Evolutionary conservation across 1,284 basidiomycete species (phyloP).

Genomic region (Pholiota adiposa): DNA sequence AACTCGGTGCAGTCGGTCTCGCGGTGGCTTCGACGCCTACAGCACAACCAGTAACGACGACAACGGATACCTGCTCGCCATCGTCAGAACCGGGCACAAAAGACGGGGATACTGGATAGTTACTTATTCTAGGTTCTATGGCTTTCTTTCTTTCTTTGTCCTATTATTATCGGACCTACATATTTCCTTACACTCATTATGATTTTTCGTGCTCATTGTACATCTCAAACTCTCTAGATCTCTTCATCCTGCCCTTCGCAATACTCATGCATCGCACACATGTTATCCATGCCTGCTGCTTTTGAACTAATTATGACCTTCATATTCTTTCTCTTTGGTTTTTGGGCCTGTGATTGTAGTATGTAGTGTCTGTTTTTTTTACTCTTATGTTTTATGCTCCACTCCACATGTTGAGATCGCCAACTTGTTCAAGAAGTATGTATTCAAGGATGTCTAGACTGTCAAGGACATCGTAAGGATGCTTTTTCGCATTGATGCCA

Average conservation of each 20-base stretch:
- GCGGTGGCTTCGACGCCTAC: constrained; percentile 35
- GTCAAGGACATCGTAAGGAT: too few relatives aligned
- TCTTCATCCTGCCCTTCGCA: constrained; percentile 2
- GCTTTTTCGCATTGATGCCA: too few relatives aligned
- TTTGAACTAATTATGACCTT: constrained; percentile 23
- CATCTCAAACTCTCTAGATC: constrained; percentile 19
- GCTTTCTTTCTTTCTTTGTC: constrained; percentile 4
- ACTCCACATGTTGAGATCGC: background rate
- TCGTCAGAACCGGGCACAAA: constrained; percentile 68
- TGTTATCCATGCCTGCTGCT: constrained; percentile 11
- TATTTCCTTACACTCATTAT: constrained; percentile 13
- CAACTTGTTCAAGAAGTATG: too few relatives aligned
- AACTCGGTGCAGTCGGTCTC: constrained; percentile 56
- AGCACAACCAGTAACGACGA: constrained; percentile 17
- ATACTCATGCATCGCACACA: constrained; percentile 9
- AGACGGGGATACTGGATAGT: constrained; percentile 74
- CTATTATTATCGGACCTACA: constrained; percentile 11
- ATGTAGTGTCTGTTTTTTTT: constrained; percentile 7
- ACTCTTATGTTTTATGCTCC: background rate
- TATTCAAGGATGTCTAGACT: too few relatives aligned
- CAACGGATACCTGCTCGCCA: constrained; percentile 31
- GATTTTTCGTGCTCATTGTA: constrained; percentile 17
- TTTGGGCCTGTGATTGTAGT: constrained; percentile 15
- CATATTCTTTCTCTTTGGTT: constrained; percentile 12
- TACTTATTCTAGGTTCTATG: background rate